Conservation (phyloP, 2,329 filamentous ascomycete genomes). For the Sporothrix pallida region DNA sequence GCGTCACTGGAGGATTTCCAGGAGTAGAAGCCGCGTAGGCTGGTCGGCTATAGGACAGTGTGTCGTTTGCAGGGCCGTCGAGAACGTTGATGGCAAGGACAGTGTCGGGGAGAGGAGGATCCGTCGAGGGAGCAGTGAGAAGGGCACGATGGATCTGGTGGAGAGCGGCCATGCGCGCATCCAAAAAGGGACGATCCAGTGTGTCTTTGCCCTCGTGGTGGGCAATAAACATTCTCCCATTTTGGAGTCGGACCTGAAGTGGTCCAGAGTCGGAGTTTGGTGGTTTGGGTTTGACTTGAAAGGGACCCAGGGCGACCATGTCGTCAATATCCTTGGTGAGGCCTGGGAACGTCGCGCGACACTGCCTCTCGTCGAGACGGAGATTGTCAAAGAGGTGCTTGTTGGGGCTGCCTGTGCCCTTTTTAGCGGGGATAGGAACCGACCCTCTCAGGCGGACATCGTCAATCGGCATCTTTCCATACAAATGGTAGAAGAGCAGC, state of each 20-base stretch:
- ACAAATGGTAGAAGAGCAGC: constrained; percentile 5
- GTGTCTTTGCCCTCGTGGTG: constrained; percentile 22
- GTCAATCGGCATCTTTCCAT: not conserved
- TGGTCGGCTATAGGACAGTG: constrained; percentile 54
- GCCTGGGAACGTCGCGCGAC: constrained; percentile 47
- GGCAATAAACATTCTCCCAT: constrained; percentile 40
- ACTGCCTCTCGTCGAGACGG: constrained; percentile 44
- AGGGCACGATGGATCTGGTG: constrained; percentile 35
- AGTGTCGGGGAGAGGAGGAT: constrained; percentile 46
- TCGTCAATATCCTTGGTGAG: constrained; percentile 49
- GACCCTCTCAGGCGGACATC: not conserved
- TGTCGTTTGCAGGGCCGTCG: constrained; percentile 47
- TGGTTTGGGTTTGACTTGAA: constrained; percentile 42
- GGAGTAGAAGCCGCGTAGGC: constrained; percentile 40
- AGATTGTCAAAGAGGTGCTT: not conserved
- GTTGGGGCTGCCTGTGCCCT: not conserved
- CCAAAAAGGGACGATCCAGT: not conserved
- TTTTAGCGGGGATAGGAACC: not conserved
- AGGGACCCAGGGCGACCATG: constrained; percentile 47
- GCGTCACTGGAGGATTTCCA: constrained; percentile 34
- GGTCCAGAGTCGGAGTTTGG: constrained; percentile 41
- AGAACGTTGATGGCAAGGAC: constrained; percentile 59
- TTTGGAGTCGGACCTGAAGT: constrained; percentile 46
- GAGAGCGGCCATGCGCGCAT: constrained; percentile 29
- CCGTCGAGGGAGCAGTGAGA: not conserved